phyloP scores from a whole-genome alignment of 176 grass and related monocot species.

The Poa pratensis region DNA sequence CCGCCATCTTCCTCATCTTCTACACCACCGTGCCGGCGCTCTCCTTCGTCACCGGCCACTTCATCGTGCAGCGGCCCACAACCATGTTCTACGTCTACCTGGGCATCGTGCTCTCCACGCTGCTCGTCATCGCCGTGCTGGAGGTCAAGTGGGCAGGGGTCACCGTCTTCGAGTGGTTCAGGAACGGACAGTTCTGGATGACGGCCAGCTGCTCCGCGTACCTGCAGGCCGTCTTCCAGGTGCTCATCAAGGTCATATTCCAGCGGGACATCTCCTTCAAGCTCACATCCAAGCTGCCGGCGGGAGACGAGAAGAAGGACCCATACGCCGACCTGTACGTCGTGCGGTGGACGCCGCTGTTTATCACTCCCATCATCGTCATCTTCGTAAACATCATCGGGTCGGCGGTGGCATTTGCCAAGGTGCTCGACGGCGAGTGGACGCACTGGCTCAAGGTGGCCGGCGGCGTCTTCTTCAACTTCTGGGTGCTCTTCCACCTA shows the following conservation, averaged over 20 bases:
- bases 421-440: conserved; percentile 77
- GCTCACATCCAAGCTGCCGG: conserved; percentile 69
- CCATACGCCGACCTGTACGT: conserved; percentile 87
- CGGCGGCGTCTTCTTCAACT: conserved; percentile 95
- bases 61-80: conserved; percentile 83
- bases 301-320: conserved; percentile 84
- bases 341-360: conserved; percentile 76
- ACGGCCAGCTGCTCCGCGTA: conserved; percentile 88
- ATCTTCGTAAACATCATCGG: conserved; percentile 86
- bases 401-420: conserved; percentile 74
- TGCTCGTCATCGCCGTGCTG: conserved; percentile 70
- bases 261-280: conserved; percentile 86
- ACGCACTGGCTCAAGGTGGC: conserved; percentile 88
- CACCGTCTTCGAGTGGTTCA: conserved; percentile 90
- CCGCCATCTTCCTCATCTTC: conserved; percentile 90
- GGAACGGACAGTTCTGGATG: conserved; percentile 96
- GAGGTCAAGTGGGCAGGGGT: conserved; percentile 94
- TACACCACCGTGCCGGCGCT: conserved; percentile 95
- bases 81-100: conserved; percentile 96
- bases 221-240: conserved; percentile 84
- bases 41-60: conserved; percentile 81
- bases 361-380: conserved; percentile 71
- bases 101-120: conserved; percentile 58
- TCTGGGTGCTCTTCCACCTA: conserved; percentile 95
- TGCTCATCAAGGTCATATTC: conserved; percentile 75